phyloP scores from a whole-genome alignment of 129 eudicot species.

The Mikania micrantha region DNA sequence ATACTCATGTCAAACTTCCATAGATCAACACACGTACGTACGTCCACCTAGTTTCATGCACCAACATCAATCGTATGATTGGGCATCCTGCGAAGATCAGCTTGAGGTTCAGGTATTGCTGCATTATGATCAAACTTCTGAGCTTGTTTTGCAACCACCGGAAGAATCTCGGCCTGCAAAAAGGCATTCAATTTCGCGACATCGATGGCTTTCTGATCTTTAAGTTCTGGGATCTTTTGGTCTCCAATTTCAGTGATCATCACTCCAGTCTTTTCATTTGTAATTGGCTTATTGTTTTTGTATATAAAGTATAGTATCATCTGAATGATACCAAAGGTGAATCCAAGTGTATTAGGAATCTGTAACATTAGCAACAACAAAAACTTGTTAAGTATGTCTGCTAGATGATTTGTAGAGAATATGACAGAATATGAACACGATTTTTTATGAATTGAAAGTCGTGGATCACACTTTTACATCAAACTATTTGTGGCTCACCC shows the following conservation, averaged over 20 bases:
- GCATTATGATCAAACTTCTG: background rate
- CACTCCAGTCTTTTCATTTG: slow-evolving; percentile 9
- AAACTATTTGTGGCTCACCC: too few relatives aligned
- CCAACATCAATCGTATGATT: slow-evolving; percentile 12
- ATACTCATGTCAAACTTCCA: background rate
- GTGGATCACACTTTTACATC: too few relatives aligned
- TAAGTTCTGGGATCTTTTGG: slow-evolving; percentile 22
- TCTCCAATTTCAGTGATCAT: slow-evolving; percentile 10
- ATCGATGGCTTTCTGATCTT: slow-evolving; percentile 38
- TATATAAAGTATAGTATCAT: slow-evolving; percentile 54
- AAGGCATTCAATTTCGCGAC: slow-evolving; percentile 27
- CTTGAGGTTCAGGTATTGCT: background rate
- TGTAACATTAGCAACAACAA: slow-evolving; percentile 16
- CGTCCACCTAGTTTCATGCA: background rate
- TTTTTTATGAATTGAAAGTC: too few relatives aligned
- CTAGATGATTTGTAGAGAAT: too few relatives aligned
- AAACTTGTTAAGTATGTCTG: background rate
- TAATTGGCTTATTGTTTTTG: slow-evolving; percentile 31
- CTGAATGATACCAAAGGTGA: slow-evolving; percentile 58
- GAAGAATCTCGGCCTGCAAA: background rate
- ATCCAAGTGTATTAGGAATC: slow-evolving; percentile 79
- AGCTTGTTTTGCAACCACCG: background rate
- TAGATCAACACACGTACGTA: background rate
- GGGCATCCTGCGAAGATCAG: background rate
- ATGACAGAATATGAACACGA: too few relatives aligned